These are phyloP conservation scores for Russula abietina DNA, from an alignment of 768 basidiomycete genomes.

Conservation along the genomic window DNA sequence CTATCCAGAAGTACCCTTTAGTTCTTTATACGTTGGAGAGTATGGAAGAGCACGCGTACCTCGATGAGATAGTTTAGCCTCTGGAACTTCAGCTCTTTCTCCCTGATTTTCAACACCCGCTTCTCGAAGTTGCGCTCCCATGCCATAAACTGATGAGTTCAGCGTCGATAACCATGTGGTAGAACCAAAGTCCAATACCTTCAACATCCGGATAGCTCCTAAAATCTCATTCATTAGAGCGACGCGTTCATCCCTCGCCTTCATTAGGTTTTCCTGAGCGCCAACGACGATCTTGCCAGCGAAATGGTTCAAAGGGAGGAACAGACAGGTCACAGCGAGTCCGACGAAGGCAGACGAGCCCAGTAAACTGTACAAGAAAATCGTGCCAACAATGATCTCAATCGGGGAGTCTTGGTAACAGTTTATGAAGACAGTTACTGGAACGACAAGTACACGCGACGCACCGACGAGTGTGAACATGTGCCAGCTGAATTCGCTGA, in stretches of 20 bases:
- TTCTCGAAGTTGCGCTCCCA: constrained; percentile 89
- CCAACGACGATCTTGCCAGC: constrained; percentile 73
- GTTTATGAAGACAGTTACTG: not conserved
- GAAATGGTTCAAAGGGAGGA: constrained; percentile 73
- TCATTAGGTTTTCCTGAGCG: constrained; percentile 86
- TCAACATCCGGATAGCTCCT: constrained; percentile 87
- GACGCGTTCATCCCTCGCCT: constrained; percentile 84
- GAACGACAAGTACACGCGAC: constrained; percentile 21
- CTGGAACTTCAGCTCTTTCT: constrained; percentile 79
- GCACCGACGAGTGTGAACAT: constrained; percentile 66
- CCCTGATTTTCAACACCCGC: constrained; percentile 63
- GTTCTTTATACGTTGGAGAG: not conserved
- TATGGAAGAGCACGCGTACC: constrained; percentile 34
- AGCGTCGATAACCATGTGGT: not conserved
- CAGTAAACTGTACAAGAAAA: constrained; percentile 72
- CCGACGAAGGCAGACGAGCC: constrained; percentile 77
- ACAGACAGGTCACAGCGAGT: constrained; percentile 61
- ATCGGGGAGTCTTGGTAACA: constrained; percentile 64
- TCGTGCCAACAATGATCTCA: constrained; percentile 66
- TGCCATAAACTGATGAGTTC: constrained; percentile 73
- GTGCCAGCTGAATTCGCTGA: constrained; percentile 80
- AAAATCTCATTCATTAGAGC: constrained; percentile 91
- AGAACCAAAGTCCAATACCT: constrained; percentile 33
- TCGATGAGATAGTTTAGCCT: constrained; percentile 85
- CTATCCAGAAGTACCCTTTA: constrained; percentile 25